Base-by-base conservation (phyloP, 495 filamentous ascomycete genomes). In the Hypoxylon cercidicola region DNA sequence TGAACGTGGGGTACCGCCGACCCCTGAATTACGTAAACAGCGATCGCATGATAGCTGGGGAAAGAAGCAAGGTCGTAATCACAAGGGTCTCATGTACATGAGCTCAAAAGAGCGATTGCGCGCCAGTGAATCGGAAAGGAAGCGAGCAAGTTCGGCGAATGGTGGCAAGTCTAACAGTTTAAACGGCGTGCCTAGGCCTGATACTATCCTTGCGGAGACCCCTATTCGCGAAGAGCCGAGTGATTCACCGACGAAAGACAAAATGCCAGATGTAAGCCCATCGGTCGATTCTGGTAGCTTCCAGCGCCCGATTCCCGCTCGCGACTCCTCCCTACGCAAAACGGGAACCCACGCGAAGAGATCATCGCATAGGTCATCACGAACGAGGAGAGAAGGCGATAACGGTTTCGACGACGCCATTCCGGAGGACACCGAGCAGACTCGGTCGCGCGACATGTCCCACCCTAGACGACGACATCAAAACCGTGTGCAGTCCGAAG, bases 291-390 rank as follows among this genome's bases (percentile, higher is more conserved):
- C 40, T 39, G 52, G 34, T 35, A 68, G 44, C 52, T 60, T 45
- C 37, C 74, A 76, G 47, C 82, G 73, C 62, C 74, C 82, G 9
- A 90, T 92, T 46, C 89, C 89, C 4, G 79, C 83, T 3, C 80
- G 89, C 53, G 88, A 90, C 47, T 91, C 89, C 1, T 91, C 88
- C 6, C 70, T 91, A 37, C 79, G 88, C 39, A 89, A 89, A 62
- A 81, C 79, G 1, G 74, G 76, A 10, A 61, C 69, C 6, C 75
- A 60, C 54, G 71, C 70, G 15, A 81, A 74, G 69, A 61, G 79
- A 56, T 76, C 78, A 0, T 81, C 79, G 1, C 72, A 72, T 10
- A 72, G 75, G 51, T 71, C 64, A 0, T 72, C 72, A 5, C 68
- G 70, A 21, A 73, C 78, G 12, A 78, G 68, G 69, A 74, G 74